Conservation (phyloP, 2,329 filamentous ascomycete genomes). For the Colletotrichum phormii region DNA sequence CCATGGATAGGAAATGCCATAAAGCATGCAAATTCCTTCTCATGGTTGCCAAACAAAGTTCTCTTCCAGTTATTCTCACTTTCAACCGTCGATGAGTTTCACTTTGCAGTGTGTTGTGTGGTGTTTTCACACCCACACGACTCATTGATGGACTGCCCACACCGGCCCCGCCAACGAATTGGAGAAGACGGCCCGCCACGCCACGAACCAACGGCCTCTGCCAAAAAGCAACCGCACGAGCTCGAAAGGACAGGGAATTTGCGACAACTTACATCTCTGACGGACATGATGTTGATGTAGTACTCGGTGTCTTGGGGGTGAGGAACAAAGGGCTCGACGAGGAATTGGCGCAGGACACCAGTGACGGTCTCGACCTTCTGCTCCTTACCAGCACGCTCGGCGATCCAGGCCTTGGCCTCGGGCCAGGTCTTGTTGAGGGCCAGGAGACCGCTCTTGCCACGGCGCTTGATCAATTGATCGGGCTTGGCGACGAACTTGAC, state of each 20-base stretch:
- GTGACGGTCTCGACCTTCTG: constrained; percentile 93
- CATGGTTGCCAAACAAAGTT: constrained; percentile 26
- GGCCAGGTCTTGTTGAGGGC: constrained; percentile 97
- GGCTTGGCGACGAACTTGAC: constrained; percentile 98
- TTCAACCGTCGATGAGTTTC: constrained; percentile 9
- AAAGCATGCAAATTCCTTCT: constrained; percentile 33
- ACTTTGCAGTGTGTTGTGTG: constrained; percentile 21
- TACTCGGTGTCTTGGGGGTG: constrained; percentile 97
- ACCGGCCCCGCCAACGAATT: constrained; percentile 8
- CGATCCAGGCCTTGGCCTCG: constrained; percentile 94
- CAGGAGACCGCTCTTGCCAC: constrained; percentile 97
- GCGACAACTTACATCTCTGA: constrained; percentile 87
- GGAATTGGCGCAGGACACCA: constrained; percentile 91
- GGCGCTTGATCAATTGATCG: constrained; percentile 99
- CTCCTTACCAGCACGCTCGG: constrained; percentile 88
- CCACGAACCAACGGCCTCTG: not conserved
- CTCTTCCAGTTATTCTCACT: constrained; percentile 6
- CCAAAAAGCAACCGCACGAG: not conserved
- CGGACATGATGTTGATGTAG: constrained; percentile 99
- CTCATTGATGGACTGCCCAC: constrained; percentile 30
- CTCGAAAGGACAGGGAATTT: constrained; percentile 38
- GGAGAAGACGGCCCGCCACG: constrained; percentile 17
- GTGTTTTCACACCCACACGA: constrained; percentile 12
- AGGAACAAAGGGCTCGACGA: constrained; percentile 98
- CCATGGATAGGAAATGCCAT: constrained; percentile 33